Percentiles rank a stretch among this genome's conserved stretches.
These are phyloP conservation scores for Cochlearia excelsa DNA, from an alignment of 345 rosid genomes.

Conservation along the genomic window DNA sequence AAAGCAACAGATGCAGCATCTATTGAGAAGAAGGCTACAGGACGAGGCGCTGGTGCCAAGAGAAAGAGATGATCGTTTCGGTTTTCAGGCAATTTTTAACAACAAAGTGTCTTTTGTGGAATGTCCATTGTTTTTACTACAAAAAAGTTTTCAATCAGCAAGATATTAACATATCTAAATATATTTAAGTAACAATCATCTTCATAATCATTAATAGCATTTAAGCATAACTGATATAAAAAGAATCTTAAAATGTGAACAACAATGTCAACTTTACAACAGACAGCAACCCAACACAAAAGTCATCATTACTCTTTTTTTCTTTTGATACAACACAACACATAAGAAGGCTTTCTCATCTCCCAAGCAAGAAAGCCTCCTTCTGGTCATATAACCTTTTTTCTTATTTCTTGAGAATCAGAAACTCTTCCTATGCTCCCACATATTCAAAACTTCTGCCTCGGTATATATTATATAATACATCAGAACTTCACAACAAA, in stretches of 20 bases:
- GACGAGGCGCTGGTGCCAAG: constrained; percentile 64
- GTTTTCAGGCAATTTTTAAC: constrained; percentile 14
- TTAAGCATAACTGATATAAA: neutral
- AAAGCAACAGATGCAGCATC: constrained; percentile 48
- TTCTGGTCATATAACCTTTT: constrained; percentile 23
- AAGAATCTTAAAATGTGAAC: constrained; percentile 2
- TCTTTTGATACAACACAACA: constrained; percentile 21
- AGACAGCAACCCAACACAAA: constrained; percentile 9
- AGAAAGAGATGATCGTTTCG: constrained; percentile 52
- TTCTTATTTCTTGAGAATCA: constrained; percentile 9
- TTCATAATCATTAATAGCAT: too few relatives aligned
- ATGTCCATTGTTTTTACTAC: constrained; percentile 17
- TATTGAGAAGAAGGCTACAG: constrained; percentile 52
- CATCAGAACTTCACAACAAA: constrained; percentile 19
- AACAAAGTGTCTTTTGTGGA: neutral
- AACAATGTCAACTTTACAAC: constrained; percentile 29
- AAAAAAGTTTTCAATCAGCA: too few relatives aligned
- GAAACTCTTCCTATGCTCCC: constrained; percentile 32
- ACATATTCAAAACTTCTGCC: constrained; percentile 21
- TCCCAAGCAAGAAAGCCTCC: constrained; percentile 14
- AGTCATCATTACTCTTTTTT: constrained; percentile 18
- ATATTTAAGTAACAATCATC: too few relatives aligned
- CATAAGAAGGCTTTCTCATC: constrained; percentile 21
- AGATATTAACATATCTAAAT: too few relatives aligned
- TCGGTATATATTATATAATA: constrained; percentile 21